phyloP scores from a whole-genome alignment of 768 basidiomycete genomes.

The Dioszegia crocea region DNA sequence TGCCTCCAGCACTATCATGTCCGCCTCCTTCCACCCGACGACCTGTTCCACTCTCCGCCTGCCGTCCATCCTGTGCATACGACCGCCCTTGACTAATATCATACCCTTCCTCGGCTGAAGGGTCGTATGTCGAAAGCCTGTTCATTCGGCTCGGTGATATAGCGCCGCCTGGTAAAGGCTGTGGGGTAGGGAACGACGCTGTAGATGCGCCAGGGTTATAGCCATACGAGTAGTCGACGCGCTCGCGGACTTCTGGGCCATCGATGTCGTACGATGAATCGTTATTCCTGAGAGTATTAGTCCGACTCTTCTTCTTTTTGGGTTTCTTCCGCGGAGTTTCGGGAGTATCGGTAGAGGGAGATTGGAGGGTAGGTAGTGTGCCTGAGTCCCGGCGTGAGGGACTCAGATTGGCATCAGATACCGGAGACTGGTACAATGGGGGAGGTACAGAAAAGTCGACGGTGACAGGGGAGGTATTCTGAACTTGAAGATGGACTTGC shows the following conservation, averaged over 20 bases:
- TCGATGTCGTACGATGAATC: slow-evolving; percentile 35
- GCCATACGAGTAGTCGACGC: slow-evolving; percentile 12
- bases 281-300: slow-evolving; percentile 12
- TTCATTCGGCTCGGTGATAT: background rate
- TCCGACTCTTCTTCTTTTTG: background rate
- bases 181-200: slow-evolving; percentile 12
- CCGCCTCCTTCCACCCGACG: background rate
- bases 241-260: slow-evolving; percentile 11
- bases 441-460: background rate
- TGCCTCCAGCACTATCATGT: background rate
- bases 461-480: background rate
- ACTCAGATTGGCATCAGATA: background rate
- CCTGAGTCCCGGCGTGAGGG: background rate
- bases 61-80: background rate
- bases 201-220: slow-evolving; percentile 12
- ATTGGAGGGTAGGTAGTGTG: background rate
- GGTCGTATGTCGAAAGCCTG: background rate
- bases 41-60: background rate
- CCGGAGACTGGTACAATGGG: background rate
- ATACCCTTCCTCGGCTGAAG: background rate
- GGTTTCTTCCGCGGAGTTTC: background rate
- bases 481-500: slow-evolving; percentile 18
- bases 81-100: background rate
- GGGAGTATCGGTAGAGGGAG: no score
- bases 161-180: background rate